Conservation (phyloP, 176 grass and related monocot species). For the Olyra latifolia region DNA sequence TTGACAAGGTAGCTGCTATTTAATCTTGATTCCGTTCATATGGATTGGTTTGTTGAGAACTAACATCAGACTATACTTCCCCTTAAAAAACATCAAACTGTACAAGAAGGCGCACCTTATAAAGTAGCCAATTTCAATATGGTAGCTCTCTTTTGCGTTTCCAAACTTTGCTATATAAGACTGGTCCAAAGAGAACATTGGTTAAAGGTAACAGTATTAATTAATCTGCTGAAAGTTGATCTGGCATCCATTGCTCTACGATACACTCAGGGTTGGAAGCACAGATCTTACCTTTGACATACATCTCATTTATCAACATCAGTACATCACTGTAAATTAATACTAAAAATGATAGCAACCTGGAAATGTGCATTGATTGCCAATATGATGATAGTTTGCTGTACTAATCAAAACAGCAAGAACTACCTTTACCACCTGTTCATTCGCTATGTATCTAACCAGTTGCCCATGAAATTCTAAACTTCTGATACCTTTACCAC, state of each 20-base stretch:
- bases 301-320: not conserved
- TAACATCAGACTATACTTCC: not conserved
- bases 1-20: slow-evolving; percentile 75
- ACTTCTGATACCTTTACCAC: not conserved
- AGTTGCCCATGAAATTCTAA: not conserved
- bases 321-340: not conserved
- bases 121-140: not conserved
- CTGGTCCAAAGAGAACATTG: not conserved
- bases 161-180: not conserved
- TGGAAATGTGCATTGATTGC: not conserved
- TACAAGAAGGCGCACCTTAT: not conserved
- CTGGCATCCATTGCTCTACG: not conserved
- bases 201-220: not conserved
- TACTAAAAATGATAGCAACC: slow-evolving; percentile 1
- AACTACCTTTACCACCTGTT: not conserved
- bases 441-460: not conserved
- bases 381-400: not conserved
- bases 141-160: not conserved
- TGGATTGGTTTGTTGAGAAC: not conserved
- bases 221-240: not conserved
- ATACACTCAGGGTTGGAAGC: not conserved
- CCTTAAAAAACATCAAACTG: not conserved
- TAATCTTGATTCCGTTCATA: slow-evolving; percentile 20
- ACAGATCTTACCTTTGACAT: not conserved
- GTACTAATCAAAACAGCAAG: not conserved